phyloP scores from a whole-genome alignment of 2,329 filamentous ascomycete genomes.

The Amylocarpus encephaloides region DNA sequence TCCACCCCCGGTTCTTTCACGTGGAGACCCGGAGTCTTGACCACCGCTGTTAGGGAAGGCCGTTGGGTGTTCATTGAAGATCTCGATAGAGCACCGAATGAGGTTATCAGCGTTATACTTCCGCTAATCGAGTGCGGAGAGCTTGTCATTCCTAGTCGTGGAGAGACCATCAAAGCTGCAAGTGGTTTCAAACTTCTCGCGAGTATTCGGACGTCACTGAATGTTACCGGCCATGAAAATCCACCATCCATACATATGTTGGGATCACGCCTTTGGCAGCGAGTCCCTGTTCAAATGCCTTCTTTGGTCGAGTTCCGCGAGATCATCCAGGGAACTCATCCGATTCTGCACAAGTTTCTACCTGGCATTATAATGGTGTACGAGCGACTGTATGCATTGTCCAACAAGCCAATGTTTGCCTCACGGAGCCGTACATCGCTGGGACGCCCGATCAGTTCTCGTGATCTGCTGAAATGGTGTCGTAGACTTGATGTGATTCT shows the following conservation, averaged over 20 bases:
- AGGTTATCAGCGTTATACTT: slow-evolving; percentile 87
- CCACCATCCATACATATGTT: slow-evolving; percentile 64
- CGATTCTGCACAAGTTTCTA: slow-evolving; percentile 58
- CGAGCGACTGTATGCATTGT: slow-evolving; percentile 43
- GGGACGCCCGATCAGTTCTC: slow-evolving; percentile 52
- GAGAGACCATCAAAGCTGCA: slow-evolving; percentile 76
- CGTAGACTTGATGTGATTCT: slow-evolving; percentile 66
- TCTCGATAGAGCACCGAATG: slow-evolving; percentile 86
- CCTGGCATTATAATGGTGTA: slow-evolving; percentile 55
- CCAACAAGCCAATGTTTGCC: slow-evolving; percentile 36
- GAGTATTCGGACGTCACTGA: slow-evolving; percentile 73
- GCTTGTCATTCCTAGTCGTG: slow-evolving; percentile 80
- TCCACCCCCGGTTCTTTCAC: slow-evolving; percentile 81
- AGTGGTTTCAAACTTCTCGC: slow-evolving; percentile 87
- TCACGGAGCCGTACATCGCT: slow-evolving; percentile 44
- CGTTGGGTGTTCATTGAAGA: slow-evolving; percentile 98
- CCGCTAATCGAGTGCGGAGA: slow-evolving; percentile 91
- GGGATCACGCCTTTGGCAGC: slow-evolving; percentile 80
- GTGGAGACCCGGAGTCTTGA: slow-evolving; percentile 89
- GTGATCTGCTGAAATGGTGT: slow-evolving; percentile 91
- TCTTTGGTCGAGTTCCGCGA: slow-evolving; percentile 63
- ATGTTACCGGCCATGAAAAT: slow-evolving; percentile 59
- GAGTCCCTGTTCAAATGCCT: slow-evolving; percentile 62
- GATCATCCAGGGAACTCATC: slow-evolving; percentile 66
- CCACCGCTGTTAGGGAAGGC: slow-evolving; percentile 87